Base-by-base conservation (phyloP, 257 asterid species). In the Fraxinus excelsior region DNA sequence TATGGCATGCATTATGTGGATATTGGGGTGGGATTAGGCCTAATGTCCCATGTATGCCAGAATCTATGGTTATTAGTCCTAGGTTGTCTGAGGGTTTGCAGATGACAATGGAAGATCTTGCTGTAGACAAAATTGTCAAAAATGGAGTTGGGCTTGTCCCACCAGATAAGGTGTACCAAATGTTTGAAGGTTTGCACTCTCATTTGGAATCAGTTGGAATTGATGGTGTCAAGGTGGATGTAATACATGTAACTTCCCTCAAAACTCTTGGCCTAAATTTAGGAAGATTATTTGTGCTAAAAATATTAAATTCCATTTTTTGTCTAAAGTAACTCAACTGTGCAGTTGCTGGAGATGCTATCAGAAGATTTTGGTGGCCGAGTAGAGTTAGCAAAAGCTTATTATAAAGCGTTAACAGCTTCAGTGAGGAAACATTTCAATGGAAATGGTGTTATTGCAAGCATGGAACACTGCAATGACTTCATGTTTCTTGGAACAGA, bases 381-480 rank as follows among this genome's bases (percentile, higher is more conserved):
- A 70, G 89, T 85, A 0, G 85, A 83, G 64, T 84, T 81, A 28
- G 86, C 86, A 29, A 79, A 81, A 71, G 81, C 84, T 4, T 79
- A 82, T 56, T 83, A 83, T 62, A 79, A 83, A 31, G 89, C 82
- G 44, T 46, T 80, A 11, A 77, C 82, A 4, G 38, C 76, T 53
- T 83, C 87, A 2, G 70, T 83, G 35, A 80, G 73, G 34, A 85
- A 76, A 40, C 79, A 85, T 65, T 83, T 85, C 44, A 69, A 80
- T 46, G 89, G 89, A 37, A 85, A 84, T 16, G 87, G 89, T 14
- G 85, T 85, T 9, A 83, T 86, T 66, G 86, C 89, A 7, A 86
- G 87, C 78, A 86, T 86, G 89, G 84, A 86, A 76, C 89, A 86
- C 19, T 86, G 89, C 70, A 86, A 86, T 29, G 89, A 86, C 71